Evolutionary conservation across 331 rosid species (phyloP), one percentile per base, ranked within the genome.

Genomic region (Dryas integrifolia): DNA sequence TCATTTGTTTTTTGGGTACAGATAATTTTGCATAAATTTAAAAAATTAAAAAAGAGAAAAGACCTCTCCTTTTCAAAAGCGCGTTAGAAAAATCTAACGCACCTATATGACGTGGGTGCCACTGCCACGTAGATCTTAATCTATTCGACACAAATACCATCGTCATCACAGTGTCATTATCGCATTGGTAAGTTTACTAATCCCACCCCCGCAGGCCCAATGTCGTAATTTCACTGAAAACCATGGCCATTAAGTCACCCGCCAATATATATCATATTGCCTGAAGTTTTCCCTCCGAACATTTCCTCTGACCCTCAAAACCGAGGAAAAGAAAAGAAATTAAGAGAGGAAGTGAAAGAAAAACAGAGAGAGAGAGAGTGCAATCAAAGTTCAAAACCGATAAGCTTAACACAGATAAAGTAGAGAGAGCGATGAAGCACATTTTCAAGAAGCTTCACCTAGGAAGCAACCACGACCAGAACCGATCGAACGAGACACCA

Each of bases 361-460:
- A 39, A 35, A 24, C 38, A 48, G 43, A 47, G 7, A 64, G 69
- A 43, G 49, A 82, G n/a, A 47, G 18, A 18, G 16, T 9, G 51
- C 12, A 38, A 18, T 21, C 51, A 13, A 53, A 21, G 24, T 21
- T 21, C 24, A 21, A 73, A 74, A 57, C 82, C 48, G 61, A 60
- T 61, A 81, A 63, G 49, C 16, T 47, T 41, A 51, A 50, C 70
- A 24, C 67, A 4, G 82, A 73, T 30, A 80, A 50, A 49, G 60
- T 9, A 72, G 80, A 46, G 61, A 16, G 70, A 77, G 74, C 79
- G 73, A 95, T 95, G 98, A 95, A 87, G 76, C 87, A 88, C 92
- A 91, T 95, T 89, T 95, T 95, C 92, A 95, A 95, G 96, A 95
- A 91, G 90, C 96, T 91, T 85, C 97, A 91, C 51, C 84, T 85